These are phyloP conservation scores for Trypanosoma mega DNA, from an alignment of 208 protist species.

Conservation along the genomic window DNA sequence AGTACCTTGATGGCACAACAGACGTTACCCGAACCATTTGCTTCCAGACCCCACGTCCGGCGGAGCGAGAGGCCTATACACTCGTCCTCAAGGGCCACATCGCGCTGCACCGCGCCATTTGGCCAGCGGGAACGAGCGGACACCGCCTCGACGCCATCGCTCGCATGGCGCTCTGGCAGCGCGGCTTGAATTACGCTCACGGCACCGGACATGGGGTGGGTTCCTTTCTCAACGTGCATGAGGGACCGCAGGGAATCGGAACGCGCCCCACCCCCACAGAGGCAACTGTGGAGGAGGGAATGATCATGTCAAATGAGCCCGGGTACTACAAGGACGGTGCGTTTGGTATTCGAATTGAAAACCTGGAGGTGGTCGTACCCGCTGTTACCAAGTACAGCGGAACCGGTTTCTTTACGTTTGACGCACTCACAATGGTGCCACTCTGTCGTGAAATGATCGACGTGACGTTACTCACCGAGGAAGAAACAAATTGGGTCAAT, in stretches of 20 bases:
- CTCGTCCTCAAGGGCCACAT: constrained; percentile 96
- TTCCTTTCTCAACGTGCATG: constrained; percentile 96
- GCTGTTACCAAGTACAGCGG: constrained; percentile 51
- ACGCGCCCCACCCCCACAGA: constrained; percentile 42
- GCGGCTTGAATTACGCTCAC: constrained; percentile 95
- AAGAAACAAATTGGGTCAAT: constrained; percentile 75
- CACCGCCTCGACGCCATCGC: constrained; percentile 90
- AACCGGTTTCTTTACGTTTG: constrained; percentile 69
- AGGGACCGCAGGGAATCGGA: constrained; percentile 89
- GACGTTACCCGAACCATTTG: constrained; percentile 96
- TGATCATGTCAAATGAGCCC: constrained; percentile 91
- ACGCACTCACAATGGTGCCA: constrained; percentile 88
- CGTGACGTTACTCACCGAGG: constrained; percentile 51
- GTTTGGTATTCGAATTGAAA: constrained; percentile 99
- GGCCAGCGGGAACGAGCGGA: constrained; percentile 84
- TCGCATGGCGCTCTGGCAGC: constrained; percentile 88
- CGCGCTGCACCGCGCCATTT: constrained; percentile 75
- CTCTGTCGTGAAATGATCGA: constrained; percentile 92
- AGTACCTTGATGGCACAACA: constrained; percentile 96
- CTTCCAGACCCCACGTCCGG: constrained; percentile 57
- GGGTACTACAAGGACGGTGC: constrained; percentile 97
- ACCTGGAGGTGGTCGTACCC: constrained; percentile 90
- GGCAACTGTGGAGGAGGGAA: constrained; percentile 53
- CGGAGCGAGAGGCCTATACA: constrained; percentile 93
- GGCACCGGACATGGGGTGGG: constrained; percentile 97